phyloP scores from a whole-genome alignment of 257 asterid genomes.

The Verbena officinalis region DNA sequence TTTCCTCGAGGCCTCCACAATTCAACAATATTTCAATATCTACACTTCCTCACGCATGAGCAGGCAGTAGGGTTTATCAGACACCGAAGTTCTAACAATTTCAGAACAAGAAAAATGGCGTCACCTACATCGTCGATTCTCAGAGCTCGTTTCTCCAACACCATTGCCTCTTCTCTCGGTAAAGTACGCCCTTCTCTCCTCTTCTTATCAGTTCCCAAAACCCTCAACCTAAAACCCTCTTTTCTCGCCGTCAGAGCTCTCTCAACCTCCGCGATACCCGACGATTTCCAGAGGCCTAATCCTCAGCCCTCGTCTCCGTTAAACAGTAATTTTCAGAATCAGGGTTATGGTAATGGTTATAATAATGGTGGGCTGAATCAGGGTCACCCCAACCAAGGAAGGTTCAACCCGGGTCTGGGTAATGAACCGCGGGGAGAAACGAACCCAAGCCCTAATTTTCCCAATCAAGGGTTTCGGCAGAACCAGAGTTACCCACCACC shows the following conservation, averaged over 20 bases:
- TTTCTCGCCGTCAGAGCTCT: constrained; percentile 39
- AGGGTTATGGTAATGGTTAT: constrained; percentile 31
- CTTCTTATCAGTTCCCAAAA: constrained; percentile 39
- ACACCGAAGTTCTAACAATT: constrained; percentile 35
- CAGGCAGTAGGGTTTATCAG: constrained; percentile 36
- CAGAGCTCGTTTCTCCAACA: constrained; percentile 43
- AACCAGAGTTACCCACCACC: constrained; percentile 43
- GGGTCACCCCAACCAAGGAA: constrained; percentile 44
- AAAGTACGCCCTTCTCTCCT: constrained; percentile 39
- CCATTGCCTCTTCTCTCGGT: constrained; percentile 23
- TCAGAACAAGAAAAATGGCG: constrained; percentile 46
- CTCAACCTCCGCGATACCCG: constrained; percentile 52
- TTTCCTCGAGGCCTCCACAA: no score
- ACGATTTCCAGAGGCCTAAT: constrained; percentile 33
- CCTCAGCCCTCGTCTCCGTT: constrained; percentile 37
- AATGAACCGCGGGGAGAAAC: constrained; percentile 25
- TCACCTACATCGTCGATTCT: constrained; percentile 43
- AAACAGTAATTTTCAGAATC: constrained; percentile 42
- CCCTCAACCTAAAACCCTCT: constrained; percentile 37
- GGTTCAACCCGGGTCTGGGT: constrained; percentile 32
- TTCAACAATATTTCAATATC: no score
- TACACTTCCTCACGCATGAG: no score
- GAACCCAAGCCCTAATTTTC: constrained; percentile 35
- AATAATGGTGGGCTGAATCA: constrained; percentile 37
- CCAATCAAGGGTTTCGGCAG: constrained; percentile 43